A percentile compares a stretch with the other conserved stretches of the same genome.
Evolutionary conservation across 1,284 basidiomycete genomes (phyloP).

Genomic region (Cryptococcus sp.): DNA sequence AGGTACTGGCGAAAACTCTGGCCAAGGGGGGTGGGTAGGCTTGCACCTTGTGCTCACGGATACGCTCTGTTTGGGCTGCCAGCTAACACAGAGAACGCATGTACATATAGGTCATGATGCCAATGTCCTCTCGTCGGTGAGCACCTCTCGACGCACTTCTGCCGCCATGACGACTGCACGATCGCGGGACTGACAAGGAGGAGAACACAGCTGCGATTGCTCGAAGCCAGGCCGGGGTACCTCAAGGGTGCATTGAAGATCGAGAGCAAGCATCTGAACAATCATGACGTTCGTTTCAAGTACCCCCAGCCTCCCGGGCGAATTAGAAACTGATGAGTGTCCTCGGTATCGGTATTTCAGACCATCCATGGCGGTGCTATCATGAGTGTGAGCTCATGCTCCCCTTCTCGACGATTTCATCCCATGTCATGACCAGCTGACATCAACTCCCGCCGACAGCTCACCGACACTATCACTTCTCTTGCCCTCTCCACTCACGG

Average conservation of each 20-base stretch:
- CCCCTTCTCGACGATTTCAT: background rate
- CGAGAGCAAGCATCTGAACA: conserved; percentile 46
- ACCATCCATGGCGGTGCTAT: conserved; percentile 50
- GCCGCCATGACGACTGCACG: background rate
- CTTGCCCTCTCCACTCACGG: conserved; percentile 46
- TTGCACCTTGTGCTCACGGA: background rate
- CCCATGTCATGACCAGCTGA: background rate
- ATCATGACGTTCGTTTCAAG: conserved; percentile 39
- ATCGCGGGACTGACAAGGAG: too few relatives aligned
- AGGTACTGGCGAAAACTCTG: conserved; percentile 39
- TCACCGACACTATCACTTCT: conserved; percentile 49
- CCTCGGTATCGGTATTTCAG: conserved; percentile 24
- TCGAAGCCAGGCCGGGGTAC: conserved; percentile 40
- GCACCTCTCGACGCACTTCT: background rate
- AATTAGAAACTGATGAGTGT: too few relatives aligned
- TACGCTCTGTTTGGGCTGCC: background rate
- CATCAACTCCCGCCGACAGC: conserved; percentile 16
- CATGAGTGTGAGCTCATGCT: conserved; percentile 33
- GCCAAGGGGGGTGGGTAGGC: conserved; percentile 35
- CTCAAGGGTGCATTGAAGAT: conserved; percentile 39
- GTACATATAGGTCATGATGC: conserved; percentile 25
- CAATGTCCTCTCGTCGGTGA: conserved; percentile 30
- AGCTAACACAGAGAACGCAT: background rate
- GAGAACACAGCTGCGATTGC: conserved; percentile 26
- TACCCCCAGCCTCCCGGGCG: too few relatives aligned